These are phyloP conservation scores for Coix lacrymajobi DNA, from an alignment of 176 grass and related monocot genomes.

Conservation along the genomic window DNA sequence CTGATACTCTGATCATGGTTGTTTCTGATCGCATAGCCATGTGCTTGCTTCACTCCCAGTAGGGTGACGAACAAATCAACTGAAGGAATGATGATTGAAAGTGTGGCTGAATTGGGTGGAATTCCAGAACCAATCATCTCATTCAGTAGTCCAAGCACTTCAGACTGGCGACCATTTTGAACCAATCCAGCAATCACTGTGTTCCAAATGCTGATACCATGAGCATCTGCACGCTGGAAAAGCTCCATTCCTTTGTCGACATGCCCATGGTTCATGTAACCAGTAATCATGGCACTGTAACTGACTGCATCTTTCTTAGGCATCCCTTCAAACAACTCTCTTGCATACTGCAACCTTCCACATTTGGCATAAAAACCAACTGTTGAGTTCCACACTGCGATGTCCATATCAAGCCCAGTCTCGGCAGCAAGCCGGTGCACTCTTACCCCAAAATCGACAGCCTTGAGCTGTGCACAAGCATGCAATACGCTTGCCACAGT, in stretches of 20 bases:
- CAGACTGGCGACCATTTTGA: slow-evolving; percentile 40
- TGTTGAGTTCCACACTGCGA: slow-evolving; percentile 43
- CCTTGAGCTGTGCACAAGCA: slow-evolving; percentile 60
- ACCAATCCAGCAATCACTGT: slow-evolving; percentile 50
- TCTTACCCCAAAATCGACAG: slow-evolving; percentile 37
- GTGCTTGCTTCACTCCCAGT: slow-evolving; percentile 53
- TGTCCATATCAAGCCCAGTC: slow-evolving; percentile 39
- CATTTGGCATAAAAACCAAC: slow-evolving; percentile 66
- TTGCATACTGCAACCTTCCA: slow-evolving; percentile 48
- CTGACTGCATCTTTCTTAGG: slow-evolving; percentile 48
- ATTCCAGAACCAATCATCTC: slow-evolving; percentile 51
- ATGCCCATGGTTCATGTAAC: slow-evolving; percentile 58
- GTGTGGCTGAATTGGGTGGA: slow-evolving; percentile 51
- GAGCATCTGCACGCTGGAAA: slow-evolving; percentile 35
- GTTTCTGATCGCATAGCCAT: slow-evolving; percentile 56
- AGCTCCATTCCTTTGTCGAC: slow-evolving; percentile 45
- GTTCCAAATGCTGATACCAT: slow-evolving; percentile 54
- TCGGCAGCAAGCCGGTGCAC: slow-evolving; percentile 42
- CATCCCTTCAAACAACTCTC: slow-evolving; percentile 54
- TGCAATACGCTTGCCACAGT: slow-evolving; percentile 46
- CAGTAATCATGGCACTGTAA: slow-evolving; percentile 68
- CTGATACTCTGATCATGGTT: slow-evolving; percentile 48
- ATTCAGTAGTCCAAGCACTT: slow-evolving; percentile 37
- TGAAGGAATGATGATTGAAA: slow-evolving; percentile 53
- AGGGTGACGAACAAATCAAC: slow-evolving; percentile 45